Base-by-base conservation (phyloP, 306 rosid genomes). In the Casuarina equisetifolia region DNA sequence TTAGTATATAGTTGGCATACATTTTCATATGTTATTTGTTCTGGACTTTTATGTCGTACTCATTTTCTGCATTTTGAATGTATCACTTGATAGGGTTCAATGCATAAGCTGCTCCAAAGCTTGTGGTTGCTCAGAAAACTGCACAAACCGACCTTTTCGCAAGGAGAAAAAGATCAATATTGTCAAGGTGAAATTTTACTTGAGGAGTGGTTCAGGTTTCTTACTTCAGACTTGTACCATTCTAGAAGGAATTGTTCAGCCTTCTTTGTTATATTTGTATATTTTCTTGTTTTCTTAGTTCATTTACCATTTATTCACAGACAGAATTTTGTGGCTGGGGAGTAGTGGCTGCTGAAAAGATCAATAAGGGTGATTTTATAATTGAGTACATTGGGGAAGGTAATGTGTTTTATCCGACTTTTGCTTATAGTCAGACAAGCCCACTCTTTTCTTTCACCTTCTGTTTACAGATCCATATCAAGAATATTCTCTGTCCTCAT, bases 251-350 rank as follows among this genome's bases (percentile, higher is more conserved):
- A 51, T 81, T 53, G 53, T 35, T 54, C 39, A 63, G 45, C 36
- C 59, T 20, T 51, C 36, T 72, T 79, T 35, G 62, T 58, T 63
- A 9, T 19, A n/a, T 74, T 68, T 25, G 51, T 3, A 2, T 44
- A 16, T 17, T 48, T 53, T 32, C 11, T 76, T 72, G 36, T 16
- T 72, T 43, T 0, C 61, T 3, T 67, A 59, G 55, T 52, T 73
- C 5, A 9, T 43, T 62, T 50, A 75, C 49, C 20, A 51, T 57
- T 73, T 46, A 50, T 79, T 76, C 78, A 67, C 93, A 94, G 98
- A 94, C 98, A 17, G 88, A 83, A 82, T 87, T 82, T 69, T 94
- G 98, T 84, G 98, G 98, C 75, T 94, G 98, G 98, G 98, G 98
- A 84, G 98, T 90, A 57, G 97, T 85, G 87, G 94, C 98, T 0